Base-by-base conservation (phyloP, 2,329 filamentous ascomycete species). In the Cladosporium austrohemisphaericum region DNA sequence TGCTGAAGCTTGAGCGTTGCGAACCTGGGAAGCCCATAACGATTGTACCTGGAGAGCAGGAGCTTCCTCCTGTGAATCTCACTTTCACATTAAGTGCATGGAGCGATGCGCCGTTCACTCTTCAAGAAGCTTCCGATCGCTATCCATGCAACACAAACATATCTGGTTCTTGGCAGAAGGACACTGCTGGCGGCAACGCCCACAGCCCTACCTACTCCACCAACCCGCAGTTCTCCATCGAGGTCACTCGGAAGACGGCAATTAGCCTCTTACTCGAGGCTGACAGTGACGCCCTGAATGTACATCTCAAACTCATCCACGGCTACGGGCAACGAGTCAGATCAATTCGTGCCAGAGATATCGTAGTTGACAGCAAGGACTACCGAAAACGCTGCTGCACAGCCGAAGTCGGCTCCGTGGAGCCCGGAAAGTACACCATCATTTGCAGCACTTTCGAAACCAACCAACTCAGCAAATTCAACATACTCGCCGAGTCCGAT, bases 371-470 rank as follows among this genome's bases (percentile, higher is more conserved):
- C 49, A 94, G 88, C 26, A 88, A 88, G n/a, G 89, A 95, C 57
- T 96, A 98, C 68, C 83, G 87, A 41, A 83, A 85, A 22, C 86
- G 86, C 22, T 88, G 86, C 63, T 86, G 87, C 3, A 74, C 90
- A 25, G 83, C 85, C 2, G 80, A 87, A 54, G 71, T 79, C 5
- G 57, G 66, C 60, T 61, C 72, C 16, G 71, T 95, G 14, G 81
- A 83, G 31, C 71, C 80, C 1, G 92, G 92, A 0, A 76, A 76
- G 0, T 98, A 97, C 67, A 96, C 88, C 0, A 77, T 95, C 49
- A 85, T 96, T 5, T 92, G 86, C 64, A 95, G 89, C 2, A 95
- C 92, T 0, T 97, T 94, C 65, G 89, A 95, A 55, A 78, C 85
- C 0, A 85, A 85, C 7, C 88, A 94, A 62, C 73, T 81, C 1